Conservation (phyloP, 1,139 yeast genomes). For the Saccharomyces hybrid region DNA sequence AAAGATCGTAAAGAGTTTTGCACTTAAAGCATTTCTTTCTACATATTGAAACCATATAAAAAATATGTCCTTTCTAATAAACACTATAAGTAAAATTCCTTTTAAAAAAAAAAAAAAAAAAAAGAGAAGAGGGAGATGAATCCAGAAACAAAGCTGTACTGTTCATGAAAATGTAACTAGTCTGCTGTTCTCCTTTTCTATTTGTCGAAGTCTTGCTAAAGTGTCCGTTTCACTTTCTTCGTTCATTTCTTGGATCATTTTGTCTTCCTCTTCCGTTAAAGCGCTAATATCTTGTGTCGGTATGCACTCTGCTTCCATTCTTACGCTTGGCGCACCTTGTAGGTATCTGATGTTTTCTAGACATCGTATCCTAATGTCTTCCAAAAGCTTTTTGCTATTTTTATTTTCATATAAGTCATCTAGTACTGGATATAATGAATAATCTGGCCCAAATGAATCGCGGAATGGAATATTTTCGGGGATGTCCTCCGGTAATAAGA, state of each 20-base stretch:
- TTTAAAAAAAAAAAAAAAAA: slow-evolving; percentile 1
- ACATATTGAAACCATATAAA: too few relatives aligned
- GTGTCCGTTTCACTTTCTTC: slow-evolving; percentile 32
- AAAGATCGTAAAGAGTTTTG: too few relatives aligned
- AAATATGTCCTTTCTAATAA: background rate
- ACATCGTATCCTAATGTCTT: slow-evolving; percentile 66
- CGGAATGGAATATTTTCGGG: slow-evolving; percentile 78
- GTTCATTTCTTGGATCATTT: slow-evolving; percentile 46
- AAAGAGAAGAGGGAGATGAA: background rate
- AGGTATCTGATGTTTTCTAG: slow-evolving; percentile 75
- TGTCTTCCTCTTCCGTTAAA: slow-evolving; percentile 41
- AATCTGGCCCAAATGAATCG: slow-evolving; percentile 89
- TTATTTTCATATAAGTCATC: slow-evolving; percentile 86
- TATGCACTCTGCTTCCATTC: slow-evolving; percentile 75
- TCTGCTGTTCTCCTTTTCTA: slow-evolving; percentile 37
- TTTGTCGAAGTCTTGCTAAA: slow-evolving; percentile 31
- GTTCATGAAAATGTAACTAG: slow-evolving; percentile 9
- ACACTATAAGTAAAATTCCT: background rate
- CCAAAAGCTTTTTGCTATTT: slow-evolving; percentile 76
- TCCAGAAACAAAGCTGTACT: background rate
- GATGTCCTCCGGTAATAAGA: slow-evolving; percentile 61
- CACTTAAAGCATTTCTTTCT: too few relatives aligned
- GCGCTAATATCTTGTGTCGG: slow-evolving; percentile 67
- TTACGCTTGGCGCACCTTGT: slow-evolving; percentile 90
- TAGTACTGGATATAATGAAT: slow-evolving; percentile 77